Evolutionary conservation across 1,139 yeast species (phyloP), one percentile per base, ranked within the genome.

Genomic region (Kluyveromyces marxianus): DNA sequence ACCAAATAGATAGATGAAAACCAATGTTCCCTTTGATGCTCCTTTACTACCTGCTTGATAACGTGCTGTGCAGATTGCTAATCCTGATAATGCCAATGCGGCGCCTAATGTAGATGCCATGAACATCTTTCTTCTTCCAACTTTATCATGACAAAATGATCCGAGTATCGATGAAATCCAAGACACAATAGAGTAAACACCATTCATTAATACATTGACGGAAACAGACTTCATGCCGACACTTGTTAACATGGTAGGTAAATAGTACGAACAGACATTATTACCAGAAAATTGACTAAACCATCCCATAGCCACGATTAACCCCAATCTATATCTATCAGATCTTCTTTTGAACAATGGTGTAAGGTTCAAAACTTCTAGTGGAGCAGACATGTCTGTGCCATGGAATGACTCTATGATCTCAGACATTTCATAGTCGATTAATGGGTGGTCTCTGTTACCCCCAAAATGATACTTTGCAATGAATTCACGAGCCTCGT

Each of bases 1-100:
- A 39, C 41, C 41, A 25, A 39, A 39, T 25, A 39, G 41, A 39
- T 39, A 39, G 28, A 39, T 39, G 41, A 39, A 39, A 5, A 39
- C 41, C 14, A 39, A 25, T 14, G 41, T 24, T 21, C 41, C 41
- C 5, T n/a, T 39, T 5, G 41, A 39, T 3, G 41, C 41, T 3
- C 35, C 26, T 4, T 39, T 14, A 8, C 10, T n/a, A 3, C 35
- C 35, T 7, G 35, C 35, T 21, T 39, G 25, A 32, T 21, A 39
- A 4, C 41, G 33, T 30, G 41, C 41, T 14, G 41, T 39, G 30
- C 35, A 39, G n/a, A 39, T 31, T 3, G 41, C 7, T 31, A 39
- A 30, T 3, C 41, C 41, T 5, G 41, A 30, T 24, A 39, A 32
- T 7, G 41, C 41, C 30, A 39, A 24, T 5, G 41, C 41, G n/a